Evolutionary conservation across 768 basidiomycete species (phyloP).

Genomic region (Holtermanniella nyarrowii): DNA sequence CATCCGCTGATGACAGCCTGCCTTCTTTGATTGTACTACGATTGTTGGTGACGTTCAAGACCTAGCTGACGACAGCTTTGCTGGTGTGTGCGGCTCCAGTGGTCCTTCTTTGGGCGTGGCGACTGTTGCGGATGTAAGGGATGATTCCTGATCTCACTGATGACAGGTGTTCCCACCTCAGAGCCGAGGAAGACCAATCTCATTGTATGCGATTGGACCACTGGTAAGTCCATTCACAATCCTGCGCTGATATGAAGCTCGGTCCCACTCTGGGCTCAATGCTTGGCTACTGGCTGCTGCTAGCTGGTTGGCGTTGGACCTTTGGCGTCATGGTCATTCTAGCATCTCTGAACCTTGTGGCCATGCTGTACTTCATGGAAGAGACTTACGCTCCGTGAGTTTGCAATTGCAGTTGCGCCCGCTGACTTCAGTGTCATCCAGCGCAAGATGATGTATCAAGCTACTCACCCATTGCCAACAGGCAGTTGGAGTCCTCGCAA

Average conservation of each 20-base stretch:
- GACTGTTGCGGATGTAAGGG: conserved; percentile 27
- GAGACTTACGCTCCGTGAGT: conserved; percentile 37
- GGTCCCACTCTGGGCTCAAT: conserved; percentile 31
- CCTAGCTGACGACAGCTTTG: conserved; percentile 11
- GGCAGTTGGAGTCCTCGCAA: no score
- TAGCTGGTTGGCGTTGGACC: conserved; percentile 30
- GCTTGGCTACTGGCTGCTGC: conserved; percentile 32
- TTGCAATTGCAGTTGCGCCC: background rate
- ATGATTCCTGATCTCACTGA: background rate
- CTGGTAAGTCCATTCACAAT: conserved; percentile 12
- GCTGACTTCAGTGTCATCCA: background rate
- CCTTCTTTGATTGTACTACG: conserved; percentile 22
- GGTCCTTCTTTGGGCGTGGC: conserved; percentile 33
- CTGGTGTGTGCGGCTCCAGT: conserved; percentile 26
- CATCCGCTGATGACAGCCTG: conserved; percentile 13
- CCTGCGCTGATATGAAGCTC: conserved; percentile 8
- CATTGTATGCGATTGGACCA: conserved; percentile 31
- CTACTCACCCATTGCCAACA: background rate
- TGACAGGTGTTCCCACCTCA: conserved; percentile 19
- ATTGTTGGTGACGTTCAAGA: conserved; percentile 13
- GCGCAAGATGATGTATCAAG: background rate
- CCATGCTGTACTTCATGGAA: conserved; percentile 17
- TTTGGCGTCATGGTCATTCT: conserved; percentile 27
- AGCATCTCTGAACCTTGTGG: conserved; percentile 11
- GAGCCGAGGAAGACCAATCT: conserved; percentile 26